Conservation (phyloP, 768 basidiomycete genomes). For the Collybia sordida region DNA sequence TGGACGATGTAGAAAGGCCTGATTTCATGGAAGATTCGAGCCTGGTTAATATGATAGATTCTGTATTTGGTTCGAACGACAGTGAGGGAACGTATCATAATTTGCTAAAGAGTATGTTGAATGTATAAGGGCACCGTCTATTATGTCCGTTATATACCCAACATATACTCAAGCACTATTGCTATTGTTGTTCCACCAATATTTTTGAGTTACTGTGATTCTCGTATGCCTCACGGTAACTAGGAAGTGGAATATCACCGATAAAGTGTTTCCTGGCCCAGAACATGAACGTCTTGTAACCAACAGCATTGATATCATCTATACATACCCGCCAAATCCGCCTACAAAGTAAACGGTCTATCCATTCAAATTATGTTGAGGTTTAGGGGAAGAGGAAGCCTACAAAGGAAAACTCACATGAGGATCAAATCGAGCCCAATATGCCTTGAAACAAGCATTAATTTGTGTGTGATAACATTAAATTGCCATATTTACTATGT, state of each 20-base stretch:
- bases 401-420: constrained; percentile 31
- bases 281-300: no score
- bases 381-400: not conserved
- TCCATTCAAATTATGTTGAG: not conserved
- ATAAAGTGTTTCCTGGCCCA: constrained; percentile 44
- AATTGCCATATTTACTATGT: constrained; percentile 30
- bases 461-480: not conserved
- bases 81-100: constrained; percentile 5
- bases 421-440: constrained; percentile 57
- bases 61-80: constrained; percentile 19
- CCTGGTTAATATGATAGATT: constrained; percentile 22
- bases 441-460: constrained; percentile 30
- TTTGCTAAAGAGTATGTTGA: constrained; percentile 7
- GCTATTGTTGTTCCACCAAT: no score
- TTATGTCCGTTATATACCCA: no score
- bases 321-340: constrained; percentile 49
- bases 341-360: constrained; percentile 55
- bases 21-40: constrained; percentile 21
- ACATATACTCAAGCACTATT: not conserved
- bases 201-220: no score
- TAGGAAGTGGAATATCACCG: constrained; percentile 44
- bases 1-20: constrained; percentile 34
- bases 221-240: constrained; percentile 34
- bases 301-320: not conserved
- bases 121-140: no score